Base-by-base conservation (phyloP, 2,329 filamentous ascomycete species). In the Pyrenophora graminea region DNA sequence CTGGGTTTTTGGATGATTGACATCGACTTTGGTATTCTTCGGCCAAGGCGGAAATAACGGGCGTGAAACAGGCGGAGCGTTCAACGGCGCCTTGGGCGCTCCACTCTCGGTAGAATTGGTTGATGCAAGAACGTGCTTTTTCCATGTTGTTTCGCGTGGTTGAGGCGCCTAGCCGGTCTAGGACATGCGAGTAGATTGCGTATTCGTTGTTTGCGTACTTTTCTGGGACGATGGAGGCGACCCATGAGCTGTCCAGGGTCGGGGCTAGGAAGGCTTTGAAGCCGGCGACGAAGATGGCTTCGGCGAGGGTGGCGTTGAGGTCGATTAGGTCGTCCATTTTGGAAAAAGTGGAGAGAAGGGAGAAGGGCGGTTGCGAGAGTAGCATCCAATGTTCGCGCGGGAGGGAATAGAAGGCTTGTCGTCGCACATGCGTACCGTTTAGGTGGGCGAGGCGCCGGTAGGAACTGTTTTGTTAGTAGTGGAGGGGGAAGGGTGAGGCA, bases 91-190 rank as follows among this genome's bases (percentile, higher is more conserved):
- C 94, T 64, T 89, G 91, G 1, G 79, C 82, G 19, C 90, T 91
- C 94, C 95, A 99, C 72, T 99, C 94, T 13, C 94, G 86, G 73
- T 92, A 97, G 71, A 97, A 90, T 68, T 99, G 94, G 9, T 93
- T 86, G 44, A 99, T 81, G 1, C 92, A 97, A 66, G 91, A 96
- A 56, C 91, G 84, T 2, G 93, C 92, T 74, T 97, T 99, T 69
- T 96, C 91, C 45, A 95, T 79, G 66, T 97, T 93, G 18, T 79
- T 79, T 21, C 85, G 76, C 37, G 86, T 92, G 12, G 91, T 88
- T 27, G 15, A 17, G 6, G 6, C 39, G 12, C 36, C 44, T 10
- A 18, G 34, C 8, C 18, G 17, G 10, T 84, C 79, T 4, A 84
- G 86, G 17, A 84, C 80, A 87, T 91, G 92, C 38, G 86, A 80